phyloP scores from a whole-genome alignment of 1,139 yeast genomes.

The Diutina neorugosa region DNA sequence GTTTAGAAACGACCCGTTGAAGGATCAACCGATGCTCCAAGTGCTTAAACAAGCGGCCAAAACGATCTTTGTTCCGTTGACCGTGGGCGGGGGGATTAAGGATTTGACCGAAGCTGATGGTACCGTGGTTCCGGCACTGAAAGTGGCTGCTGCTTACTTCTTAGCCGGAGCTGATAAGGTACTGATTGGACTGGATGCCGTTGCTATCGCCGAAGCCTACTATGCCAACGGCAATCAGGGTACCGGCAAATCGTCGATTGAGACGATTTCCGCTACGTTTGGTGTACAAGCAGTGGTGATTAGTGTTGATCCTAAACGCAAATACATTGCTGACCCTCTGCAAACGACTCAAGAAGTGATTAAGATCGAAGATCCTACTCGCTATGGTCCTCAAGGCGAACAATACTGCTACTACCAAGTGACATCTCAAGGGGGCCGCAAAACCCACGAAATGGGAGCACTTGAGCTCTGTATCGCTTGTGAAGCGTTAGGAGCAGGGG shows the following conservation, averaged over 20 bases:
- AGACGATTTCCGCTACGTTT: slow-evolving; percentile 79
- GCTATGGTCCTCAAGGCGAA: slow-evolving; percentile 75
- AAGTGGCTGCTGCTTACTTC: slow-evolving; percentile 85
- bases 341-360: slow-evolving; percentile 51
- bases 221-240: slow-evolving; percentile 45
- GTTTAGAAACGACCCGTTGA: slow-evolving; percentile 83
- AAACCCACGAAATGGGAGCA: slow-evolving; percentile 80
- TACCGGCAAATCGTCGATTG: slow-evolving; percentile 76
- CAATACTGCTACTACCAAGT: slow-evolving; percentile 86
- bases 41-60: slow-evolving; percentile 75
- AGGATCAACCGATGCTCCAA: slow-evolving; percentile 89
- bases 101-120: slow-evolving; percentile 62
- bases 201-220: slow-evolving; percentile 72
- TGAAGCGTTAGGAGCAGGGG: slow-evolving; percentile 95
- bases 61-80: slow-evolving; percentile 87
- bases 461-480: slow-evolving; percentile 79
- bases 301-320: slow-evolving; percentile 90
- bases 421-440: slow-evolving; percentile 93
- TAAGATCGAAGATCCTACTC: slow-evolving; percentile 29
- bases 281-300: slow-evolving; percentile 96
- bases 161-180: slow-evolving; percentile 96
- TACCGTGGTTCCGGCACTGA: slow-evolving; percentile 63
- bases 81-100: slow-evolving; percentile 96
- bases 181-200: slow-evolving; percentile 96
- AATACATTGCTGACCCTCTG: slow-evolving; percentile 49